Base-by-base conservation (phyloP, 2,329 filamentous ascomycete species). In the Gyromitra esculenta region DNA sequence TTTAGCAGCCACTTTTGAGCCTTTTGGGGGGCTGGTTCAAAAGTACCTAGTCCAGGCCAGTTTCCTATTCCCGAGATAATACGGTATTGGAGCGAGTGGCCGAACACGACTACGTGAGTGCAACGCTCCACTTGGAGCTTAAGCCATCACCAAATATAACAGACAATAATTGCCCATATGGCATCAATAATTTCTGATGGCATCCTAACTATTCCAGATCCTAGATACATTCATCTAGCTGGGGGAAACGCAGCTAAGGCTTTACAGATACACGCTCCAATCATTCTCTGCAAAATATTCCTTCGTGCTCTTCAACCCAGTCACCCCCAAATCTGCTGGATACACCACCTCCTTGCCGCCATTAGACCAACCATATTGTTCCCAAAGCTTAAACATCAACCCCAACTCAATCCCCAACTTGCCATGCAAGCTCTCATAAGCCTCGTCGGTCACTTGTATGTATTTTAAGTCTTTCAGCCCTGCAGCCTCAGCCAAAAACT, bases 401-500 rank as follows among this genome's bases (percentile, higher is more conserved):
- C 7, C 62, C 9, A 73, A 4, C 43, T 67, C 70, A 15, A 11
- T 13, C 1, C 70, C 70, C 5, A 35, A 0, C 3, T 73, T 73
- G 3, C 70, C 70, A 18, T 73, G 21, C n/a, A 73, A 25, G 21
- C 4, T 31, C 43, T 67, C 70, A 52, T 18, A 67, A 8, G 54
- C 6, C 45, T 62, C 62, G 15, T 62, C 54, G 1, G 62, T 45
- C 11, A 73, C 62, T 13, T 73, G 50, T 5, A 73, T 43, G n/a
- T 68, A 73, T 18, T 73, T 73, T 1, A 18, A 4, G 8, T 62
- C 54, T 43, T 67, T 50, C 1, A 73, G 18, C 2, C 70, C 70
- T 13, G 63, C 63, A 41, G 35, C 31, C 21, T 67, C 62, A 1
- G 41, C 43, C 54, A 8, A 45, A 5, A 45, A 4, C 5, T 31